phyloP scores from a whole-genome alignment of 176 grass and related monocot species.

The Zoysia pacifica region DNA sequence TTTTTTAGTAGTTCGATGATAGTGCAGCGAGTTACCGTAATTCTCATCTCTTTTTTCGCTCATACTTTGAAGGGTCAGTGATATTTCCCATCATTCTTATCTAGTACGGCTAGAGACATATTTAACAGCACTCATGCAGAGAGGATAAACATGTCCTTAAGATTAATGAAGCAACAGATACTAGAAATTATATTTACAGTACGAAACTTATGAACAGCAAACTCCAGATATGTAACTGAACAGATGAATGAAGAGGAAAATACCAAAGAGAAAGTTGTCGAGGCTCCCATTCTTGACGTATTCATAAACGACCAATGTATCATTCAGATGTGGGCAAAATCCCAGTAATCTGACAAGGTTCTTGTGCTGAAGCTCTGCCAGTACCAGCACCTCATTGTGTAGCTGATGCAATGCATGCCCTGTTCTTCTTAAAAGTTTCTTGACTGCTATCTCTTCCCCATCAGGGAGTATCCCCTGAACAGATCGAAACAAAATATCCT shows the following conservation, averaged over 20 bases:
- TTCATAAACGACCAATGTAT: conserved; percentile 45
- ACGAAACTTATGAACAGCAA: neutral
- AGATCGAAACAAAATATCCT: neutral
- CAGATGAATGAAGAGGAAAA: neutral
- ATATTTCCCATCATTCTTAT: neutral
- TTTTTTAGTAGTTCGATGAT: neutral
- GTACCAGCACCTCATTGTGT: conserved; percentile 42
- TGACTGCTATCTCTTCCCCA: conserved; percentile 55
- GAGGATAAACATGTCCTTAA: neutral
- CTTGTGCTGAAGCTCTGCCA: conserved; percentile 59
- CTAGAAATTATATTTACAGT: neutral
- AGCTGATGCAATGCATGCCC: conserved; percentile 35
- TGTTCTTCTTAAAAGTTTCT: conserved; percentile 32
- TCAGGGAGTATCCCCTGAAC: conserved; percentile 47
- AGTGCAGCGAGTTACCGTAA: neutral
- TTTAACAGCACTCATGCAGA: neutral
- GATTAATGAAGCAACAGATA: neutral
- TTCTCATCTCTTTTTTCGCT: neutral
- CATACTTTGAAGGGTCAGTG: neutral
- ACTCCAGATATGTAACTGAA: neutral
- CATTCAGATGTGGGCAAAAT: conserved; percentile 38
- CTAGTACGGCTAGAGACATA: neutral
- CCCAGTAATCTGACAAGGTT: conserved; percentile 55
- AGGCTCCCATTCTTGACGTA: conserved; percentile 49
- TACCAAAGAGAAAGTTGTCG: conserved; percentile 49